Base-by-base conservation (phyloP, 306 rosid species). In the Sicyos baderoa region DNA sequence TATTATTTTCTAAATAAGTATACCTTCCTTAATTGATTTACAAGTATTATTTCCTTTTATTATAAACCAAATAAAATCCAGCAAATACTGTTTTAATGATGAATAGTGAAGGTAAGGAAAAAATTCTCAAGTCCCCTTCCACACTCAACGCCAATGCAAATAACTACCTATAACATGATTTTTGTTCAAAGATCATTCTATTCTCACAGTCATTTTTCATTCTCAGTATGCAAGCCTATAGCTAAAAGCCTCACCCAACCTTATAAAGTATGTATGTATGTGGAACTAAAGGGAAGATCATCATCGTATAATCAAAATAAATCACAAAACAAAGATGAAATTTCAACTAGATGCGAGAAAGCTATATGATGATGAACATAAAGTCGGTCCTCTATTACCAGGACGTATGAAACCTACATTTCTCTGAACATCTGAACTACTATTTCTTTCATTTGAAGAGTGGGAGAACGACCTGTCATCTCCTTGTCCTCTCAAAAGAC, bases 401-500 rank as follows among this genome's bases (percentile, higher is more conserved):
- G 35, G 55, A 70, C 55, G 44, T 60, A 25, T 48, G 79, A 40
- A 63, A 78, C 82, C n/a, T 80, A 85, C 89, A 72, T 82, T 78
- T 54, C 77, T 80, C 78, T 65, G 87, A 59, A 81, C 76, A 78
- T 40, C 76, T 58, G 81, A 61, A 70, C 68, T 49, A 60, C 27
- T 67, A 65, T 66, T 75, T 50, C 83, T 72, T 66, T 76, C 87
- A 79, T 72, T 81, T 62, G 85, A 77, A 84, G 88, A 78, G 76
- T 79, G 77, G 68, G 84, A 71, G 63, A 80, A 83, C 44, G 97
- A 72, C 72, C 82, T 75, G 68, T 77, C 89, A 61, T 85, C 96
- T 29, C 82, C 88, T 53, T 79, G 87, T 75, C 77, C 95, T 79
- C 89, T 86, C 82, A 81, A 55, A 14, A 82, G 85, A 73, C 99